Percentiles rank a stretch among this genome's conserved stretches.
phyloP scores from a whole-genome alignment of 2,329 filamentous ascomycete genomes.

The Fusarium sp. region DNA sequence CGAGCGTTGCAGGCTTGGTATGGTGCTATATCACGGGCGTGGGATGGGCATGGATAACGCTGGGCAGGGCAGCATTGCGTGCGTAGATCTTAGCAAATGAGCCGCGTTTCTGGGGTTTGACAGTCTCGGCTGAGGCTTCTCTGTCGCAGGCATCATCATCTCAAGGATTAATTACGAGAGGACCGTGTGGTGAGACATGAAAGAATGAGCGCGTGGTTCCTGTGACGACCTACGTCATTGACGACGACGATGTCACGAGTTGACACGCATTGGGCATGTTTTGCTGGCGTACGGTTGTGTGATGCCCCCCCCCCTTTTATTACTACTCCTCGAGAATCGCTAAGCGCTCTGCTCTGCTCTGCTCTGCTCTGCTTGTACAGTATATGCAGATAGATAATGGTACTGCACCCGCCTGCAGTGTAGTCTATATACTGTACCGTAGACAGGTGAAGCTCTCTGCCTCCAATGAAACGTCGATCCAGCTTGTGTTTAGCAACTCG shows the following conservation, averaged over 20 bases:
- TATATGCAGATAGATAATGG: constrained; percentile 8
- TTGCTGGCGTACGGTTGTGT: constrained; percentile 8
- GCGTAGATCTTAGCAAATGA: constrained; percentile 21
- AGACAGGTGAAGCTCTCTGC: not conserved
- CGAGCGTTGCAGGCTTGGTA: constrained; percentile 31
- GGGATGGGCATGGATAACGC: constrained; percentile 10
- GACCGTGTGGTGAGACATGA: constrained; percentile 37
- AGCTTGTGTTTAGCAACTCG: not conserved
- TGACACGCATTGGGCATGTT: constrained; percentile 16
- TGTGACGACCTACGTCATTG: constrained; percentile 44
- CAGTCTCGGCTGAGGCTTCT: constrained; percentile 3
- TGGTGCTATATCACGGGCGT: constrained; percentile 15
- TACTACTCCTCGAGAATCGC: not conserved
- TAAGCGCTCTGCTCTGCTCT: constrained; percentile 3
- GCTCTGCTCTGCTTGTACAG: too few relatives aligned
- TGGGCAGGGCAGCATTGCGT: constrained; percentile 8
- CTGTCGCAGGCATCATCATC: not conserved
- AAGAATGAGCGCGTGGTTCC: constrained; percentile 43
- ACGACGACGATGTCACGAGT: constrained; percentile 27
- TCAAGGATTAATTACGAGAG: constrained; percentile 1
- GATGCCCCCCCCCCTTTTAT: constrained; percentile 2
- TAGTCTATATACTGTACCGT: not conserved
- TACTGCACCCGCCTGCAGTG: constrained; percentile 2
- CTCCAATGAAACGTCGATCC: constrained; percentile 1
- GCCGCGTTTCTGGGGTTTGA: constrained; percentile 9